Evolutionary conservation across 768 basidiomycete genomes (phyloP), one percentile per base, ranked within the genome.

Genomic region (Rhodotorula graminis): DNA sequence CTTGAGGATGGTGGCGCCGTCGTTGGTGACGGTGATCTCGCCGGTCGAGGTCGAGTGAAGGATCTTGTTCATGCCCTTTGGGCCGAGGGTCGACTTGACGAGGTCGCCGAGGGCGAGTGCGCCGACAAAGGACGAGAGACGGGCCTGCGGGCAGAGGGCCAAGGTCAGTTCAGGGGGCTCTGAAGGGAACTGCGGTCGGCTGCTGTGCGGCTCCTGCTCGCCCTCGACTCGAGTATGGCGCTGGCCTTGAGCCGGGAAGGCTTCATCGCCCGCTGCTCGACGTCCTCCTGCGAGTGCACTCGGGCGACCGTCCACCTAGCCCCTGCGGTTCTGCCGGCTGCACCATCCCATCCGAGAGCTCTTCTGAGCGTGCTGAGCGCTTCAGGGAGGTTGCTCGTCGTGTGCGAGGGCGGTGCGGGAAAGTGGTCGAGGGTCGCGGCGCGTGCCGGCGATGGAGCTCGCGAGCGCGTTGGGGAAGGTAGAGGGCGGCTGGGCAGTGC

Each of bases 11-110:
- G 96, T 98, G 8, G 96, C 96, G 9, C 96, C 96, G 81, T 99
- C 96, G 82, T 99, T 99, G 19, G 96, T 99, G 61, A 99, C 95
- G 75, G 89, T 96, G 78, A 99, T 91, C 42, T 93, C 91, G 11
- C 93, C 92, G 0, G 89, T 87, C 11, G 93, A 91, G 3, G 82
- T 88, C 3, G 92, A 94, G 82, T 94, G 95, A 25, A 99, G 87
- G 74, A 99, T 98, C 84, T 98, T 98, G 88, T 97, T 98, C 95
- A 98, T 99, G 67, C 96, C 96, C 82, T 99, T 98, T 33, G 96
- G 96, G 16, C 96, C 96, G 5, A 99, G 86, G 15, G 96, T 99
- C 1, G 93, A 95, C 83, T 98, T 98, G 79, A 99, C 95, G 76
- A 99, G 88, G 84, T 99, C 96, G 56, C 96, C 96, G 47, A 99